Evolutionary conservation across 2,329 filamentous ascomycete species (phyloP).

Genomic region (Lasiodiplodia hormozganensis): DNA sequence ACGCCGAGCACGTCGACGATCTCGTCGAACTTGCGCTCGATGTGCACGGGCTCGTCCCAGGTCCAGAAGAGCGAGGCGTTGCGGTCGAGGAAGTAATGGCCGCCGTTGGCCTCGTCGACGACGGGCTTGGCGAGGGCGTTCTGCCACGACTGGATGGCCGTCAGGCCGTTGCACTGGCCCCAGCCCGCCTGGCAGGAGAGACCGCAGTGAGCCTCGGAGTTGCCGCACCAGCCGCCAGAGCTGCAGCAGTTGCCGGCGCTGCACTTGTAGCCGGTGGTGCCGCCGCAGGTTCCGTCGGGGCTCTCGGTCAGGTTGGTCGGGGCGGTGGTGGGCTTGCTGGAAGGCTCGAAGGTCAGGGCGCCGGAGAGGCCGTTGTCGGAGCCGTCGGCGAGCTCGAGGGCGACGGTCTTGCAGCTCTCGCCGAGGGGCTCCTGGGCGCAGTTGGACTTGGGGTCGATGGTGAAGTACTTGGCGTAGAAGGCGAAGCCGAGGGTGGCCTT

Average conservation of each 20-base stretch:
- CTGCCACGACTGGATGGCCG: conserved; percentile 59
- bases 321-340: background rate
- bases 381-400: conserved; percentile 67
- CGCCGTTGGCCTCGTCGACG: conserved; percentile 66
- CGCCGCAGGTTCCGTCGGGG: conserved; percentile 44
- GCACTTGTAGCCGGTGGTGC: conserved; percentile 39
- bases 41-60: conserved; percentile 70
- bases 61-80: conserved; percentile 72
- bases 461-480: conserved; percentile 74
- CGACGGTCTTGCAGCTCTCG: conserved; percentile 59
- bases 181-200: conserved; percentile 43
- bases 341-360: conserved; percentile 58
- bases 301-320: conserved; percentile 21
- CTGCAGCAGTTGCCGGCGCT: conserved; percentile 40
- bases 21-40: conserved; percentile 66
- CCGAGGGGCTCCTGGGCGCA: conserved; percentile 60
- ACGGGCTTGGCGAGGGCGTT: conserved; percentile 60
- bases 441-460: conserved; percentile 55
- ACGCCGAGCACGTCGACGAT: conserved; percentile 64
- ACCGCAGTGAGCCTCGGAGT: conserved; percentile 38
- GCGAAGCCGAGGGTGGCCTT: conserved; percentile 72
- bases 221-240: conserved; percentile 44
- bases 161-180: conserved; percentile 49
- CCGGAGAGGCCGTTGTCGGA: conserved; percentile 65
- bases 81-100: conserved; percentile 72